These are phyloP conservation scores for Datura wrightii DNA, from an alignment of 257 asterid genomes.

Conservation along the genomic window DNA sequence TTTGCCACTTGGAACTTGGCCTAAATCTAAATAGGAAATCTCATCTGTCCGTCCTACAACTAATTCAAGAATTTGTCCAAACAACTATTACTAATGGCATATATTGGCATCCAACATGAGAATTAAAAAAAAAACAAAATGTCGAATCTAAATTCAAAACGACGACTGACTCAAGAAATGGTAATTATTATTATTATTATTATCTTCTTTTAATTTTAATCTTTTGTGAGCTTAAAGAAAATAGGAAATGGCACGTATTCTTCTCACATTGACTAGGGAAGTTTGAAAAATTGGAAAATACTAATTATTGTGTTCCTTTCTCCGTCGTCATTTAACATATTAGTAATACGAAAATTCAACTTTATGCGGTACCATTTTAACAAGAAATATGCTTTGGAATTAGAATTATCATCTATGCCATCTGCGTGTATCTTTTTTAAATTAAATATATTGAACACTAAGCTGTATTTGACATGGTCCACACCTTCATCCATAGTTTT, in stretches of 20 bases:
- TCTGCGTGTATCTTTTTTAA: conserved; percentile 3
- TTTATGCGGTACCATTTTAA: background rate
- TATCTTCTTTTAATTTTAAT: background rate
- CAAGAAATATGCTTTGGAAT: background rate
- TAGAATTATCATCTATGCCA: background rate
- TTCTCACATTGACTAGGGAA: background rate
- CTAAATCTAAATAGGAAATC: background rate
- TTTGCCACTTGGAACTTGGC: background rate
- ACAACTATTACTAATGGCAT: background rate
- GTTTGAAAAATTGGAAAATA: background rate
- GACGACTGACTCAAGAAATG: background rate
- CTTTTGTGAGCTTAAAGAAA: background rate
- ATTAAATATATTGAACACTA: background rate
- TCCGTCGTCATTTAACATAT: background rate
- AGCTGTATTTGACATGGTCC: conserved; percentile 24
- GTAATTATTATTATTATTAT: background rate
- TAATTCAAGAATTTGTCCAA: background rate
- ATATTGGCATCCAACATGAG: background rate
- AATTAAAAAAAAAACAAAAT: background rate
- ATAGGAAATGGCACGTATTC: background rate
- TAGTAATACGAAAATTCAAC: background rate
- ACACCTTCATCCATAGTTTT: background rate
- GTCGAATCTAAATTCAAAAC: background rate
- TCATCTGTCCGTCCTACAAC: background rate
- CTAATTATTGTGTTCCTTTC: background rate